Percentiles rank a stretch among this genome's conserved stretches.
Conservation (phyloP, 768 basidiomycete species). For the Fistulinella prunicolor region DNA sequence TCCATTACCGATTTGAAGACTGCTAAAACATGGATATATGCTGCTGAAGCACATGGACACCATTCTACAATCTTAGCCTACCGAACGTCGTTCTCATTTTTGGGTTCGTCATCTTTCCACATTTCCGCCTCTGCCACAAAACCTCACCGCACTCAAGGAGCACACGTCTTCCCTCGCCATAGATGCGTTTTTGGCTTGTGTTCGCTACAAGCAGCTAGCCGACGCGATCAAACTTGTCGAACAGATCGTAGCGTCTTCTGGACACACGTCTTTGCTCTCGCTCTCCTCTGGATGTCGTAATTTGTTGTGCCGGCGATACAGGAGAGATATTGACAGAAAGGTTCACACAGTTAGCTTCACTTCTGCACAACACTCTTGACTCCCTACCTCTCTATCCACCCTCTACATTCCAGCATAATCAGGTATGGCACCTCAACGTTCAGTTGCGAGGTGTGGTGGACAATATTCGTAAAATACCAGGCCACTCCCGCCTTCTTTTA, state of each 20-base stretch:
- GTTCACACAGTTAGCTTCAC: slow-evolving; percentile 2
- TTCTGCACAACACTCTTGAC: not conserved
- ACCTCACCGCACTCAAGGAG: not conserved
- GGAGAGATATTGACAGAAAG: not conserved
- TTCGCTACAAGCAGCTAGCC: not conserved
- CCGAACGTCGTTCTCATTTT: slow-evolving; percentile 1
- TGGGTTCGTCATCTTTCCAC: slow-evolving; percentile 9
- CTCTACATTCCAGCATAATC: not conserved
- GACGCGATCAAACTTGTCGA: not conserved
- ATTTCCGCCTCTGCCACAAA: not conserved
- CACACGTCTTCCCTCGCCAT: not conserved
- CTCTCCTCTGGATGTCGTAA: not conserved
- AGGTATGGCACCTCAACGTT: slow-evolving; percentile 1
- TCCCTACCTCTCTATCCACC: not conserved
- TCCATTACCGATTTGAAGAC: not conserved
- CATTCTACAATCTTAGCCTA: slow-evolving; percentile 10
- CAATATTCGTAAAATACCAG: slow-evolving; percentile 15
- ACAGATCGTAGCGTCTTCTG: slow-evolving; percentile 23
- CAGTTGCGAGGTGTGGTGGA: slow-evolving; percentile 1
- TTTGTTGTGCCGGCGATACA: not conserved
- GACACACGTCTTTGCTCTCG: slow-evolving; percentile 2
- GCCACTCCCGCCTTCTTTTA: slow-evolving; percentile 26
- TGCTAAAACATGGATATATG: not conserved
- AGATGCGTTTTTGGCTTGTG: not conserved
- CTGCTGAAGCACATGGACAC: slow-evolving; percentile 3